Evolutionary conservation across 768 basidiomycete genomes (phyloP), one percentile per base, ranked within the genome.

Genomic region (Guyanaporus albipodus): DNA sequence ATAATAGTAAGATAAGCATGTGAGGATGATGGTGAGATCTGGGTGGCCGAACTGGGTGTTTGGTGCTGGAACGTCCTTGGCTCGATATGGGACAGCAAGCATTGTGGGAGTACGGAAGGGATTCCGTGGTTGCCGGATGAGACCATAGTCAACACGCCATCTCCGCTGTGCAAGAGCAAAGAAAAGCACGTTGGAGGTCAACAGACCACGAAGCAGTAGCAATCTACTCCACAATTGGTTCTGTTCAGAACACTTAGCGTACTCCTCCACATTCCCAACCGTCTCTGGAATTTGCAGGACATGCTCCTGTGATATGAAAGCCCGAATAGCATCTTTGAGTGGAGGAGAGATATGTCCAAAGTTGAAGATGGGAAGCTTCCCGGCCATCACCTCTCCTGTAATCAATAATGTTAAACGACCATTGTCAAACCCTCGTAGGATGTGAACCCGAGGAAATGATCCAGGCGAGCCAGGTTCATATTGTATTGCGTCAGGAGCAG

Each of bases 41-140:
- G 68, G 68, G 29, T 69, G 70, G 18, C 63, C 62, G 17, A 69
- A 69, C 26, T 69, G 65, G 1, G 68, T 63, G 31, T 59, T 54
- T 12, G 48, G 33, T 14, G 67, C 51, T 0, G 68, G 68, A 2
- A 59, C 44, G 18, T 70, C 70, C 44, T n/a, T n/a, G n/a, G n/a
- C n/a, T n/a, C n/a, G n/a, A n/a, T n/a, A n/a, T n/a, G n/a, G n/a
- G n/a, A n/a, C n/a, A n/a, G 36, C 21, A 23, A 37, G 36, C 36
- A 23, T 23, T n/a, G 8, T n/a, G n/a, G n/a, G n/a, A n/a, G n/a
- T n/a, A n/a, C n/a, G n/a, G n/a, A n/a, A n/a, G n/a, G n/a, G n/a
- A n/a, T n/a, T n/a, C n/a, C n/a, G n/a, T n/a, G n/a, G n/a, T n/a
- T n/a, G n/a, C n/a, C n/a, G n/a, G n/a, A n/a, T n/a, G n/a, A n/a